phyloP scores from a whole-genome alignment of 2,329 filamentous ascomycete species.

The Phialophora verrucosa region DNA sequence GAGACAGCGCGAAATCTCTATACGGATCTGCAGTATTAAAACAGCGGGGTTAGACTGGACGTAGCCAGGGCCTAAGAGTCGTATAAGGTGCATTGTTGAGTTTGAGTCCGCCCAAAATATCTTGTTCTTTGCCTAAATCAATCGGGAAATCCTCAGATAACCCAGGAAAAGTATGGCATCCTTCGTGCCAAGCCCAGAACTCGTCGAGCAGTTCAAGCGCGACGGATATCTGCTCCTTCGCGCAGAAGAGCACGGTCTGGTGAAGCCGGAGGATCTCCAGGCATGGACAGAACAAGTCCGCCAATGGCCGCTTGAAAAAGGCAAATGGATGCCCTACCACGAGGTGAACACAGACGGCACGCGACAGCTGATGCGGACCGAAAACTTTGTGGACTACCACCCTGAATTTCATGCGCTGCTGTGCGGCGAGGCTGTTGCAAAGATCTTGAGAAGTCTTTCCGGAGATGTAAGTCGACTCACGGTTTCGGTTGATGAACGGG shows the following conservation, averaged over 20 bases:
- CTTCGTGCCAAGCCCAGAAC: conserved; percentile 35
- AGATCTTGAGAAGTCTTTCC: conserved; percentile 42
- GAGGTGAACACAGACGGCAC: conserved; percentile 44
- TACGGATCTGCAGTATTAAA: conserved; percentile 18
- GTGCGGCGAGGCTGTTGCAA: conserved; percentile 40
- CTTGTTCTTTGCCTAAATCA: background rate
- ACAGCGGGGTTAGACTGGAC: conserved; percentile 4
- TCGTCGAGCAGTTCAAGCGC: conserved; percentile 40
- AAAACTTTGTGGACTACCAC: conserved; percentile 45
- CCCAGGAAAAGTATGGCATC: conserved; percentile 23
- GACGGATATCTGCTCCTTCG: conserved; percentile 42
- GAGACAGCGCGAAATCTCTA: background rate
- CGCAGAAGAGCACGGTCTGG: conserved; percentile 41
- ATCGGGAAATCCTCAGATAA: background rate
- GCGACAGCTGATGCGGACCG: conserved; percentile 45
- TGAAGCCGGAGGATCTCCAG: conserved; percentile 39
- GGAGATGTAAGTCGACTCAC: conserved; percentile 39
- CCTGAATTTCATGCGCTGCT: conserved; percentile 41
- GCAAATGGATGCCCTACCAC: conserved; percentile 46
- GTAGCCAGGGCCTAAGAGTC: conserved; percentile 1
- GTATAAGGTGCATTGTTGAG: background rate
- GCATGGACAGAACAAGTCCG: conserved; percentile 41
- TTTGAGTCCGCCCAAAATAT: background rate
- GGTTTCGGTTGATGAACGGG: background rate
- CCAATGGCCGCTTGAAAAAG: conserved; percentile 42